phyloP scores from a whole-genome alignment of 768 basidiomycete species.

The Harrya chromipes region DNA sequence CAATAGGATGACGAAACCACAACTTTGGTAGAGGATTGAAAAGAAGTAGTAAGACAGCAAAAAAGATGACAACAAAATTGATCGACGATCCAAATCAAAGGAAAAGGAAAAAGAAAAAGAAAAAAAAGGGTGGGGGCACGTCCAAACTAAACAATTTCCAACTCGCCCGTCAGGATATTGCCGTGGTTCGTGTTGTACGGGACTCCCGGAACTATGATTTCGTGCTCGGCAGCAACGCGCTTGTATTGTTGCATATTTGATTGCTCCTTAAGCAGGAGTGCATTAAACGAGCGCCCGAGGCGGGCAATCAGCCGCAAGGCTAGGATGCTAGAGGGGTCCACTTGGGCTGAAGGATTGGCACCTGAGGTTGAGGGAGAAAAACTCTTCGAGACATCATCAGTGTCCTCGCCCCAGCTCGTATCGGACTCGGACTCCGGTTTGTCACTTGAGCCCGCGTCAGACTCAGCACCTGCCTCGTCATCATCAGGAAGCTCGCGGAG shows the following conservation, averaged over 20 bases:
- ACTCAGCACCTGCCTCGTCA: neutral
- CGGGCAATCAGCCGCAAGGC: constrained; percentile 2
- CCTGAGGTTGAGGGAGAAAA: neutral
- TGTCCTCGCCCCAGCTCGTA: neutral
- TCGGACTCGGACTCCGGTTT: no score
- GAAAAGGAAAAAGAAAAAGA: no score
- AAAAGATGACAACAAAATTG: no score
- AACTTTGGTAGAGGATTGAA: no score
- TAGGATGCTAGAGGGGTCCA: neutral
- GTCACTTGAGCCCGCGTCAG: neutral
- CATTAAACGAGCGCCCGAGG: constrained; percentile 2
- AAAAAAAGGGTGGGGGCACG: no score
- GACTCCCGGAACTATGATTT: neutral
- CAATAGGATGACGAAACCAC: no score
- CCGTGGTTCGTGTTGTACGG: no score
- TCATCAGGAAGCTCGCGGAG: neutral
- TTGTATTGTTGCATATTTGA: constrained; percentile 13
- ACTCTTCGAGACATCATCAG: neutral
- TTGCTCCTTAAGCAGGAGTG: constrained; percentile 3
- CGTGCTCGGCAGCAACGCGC: constrained; percentile 7
- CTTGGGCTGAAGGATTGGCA: neutral
- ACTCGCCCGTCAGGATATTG: no score
- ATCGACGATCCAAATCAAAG: no score
- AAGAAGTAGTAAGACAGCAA: no score
- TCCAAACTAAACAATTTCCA: no score